phyloP scores from a whole-genome alignment of 2,329 filamentous ascomycete species.

The Penicillium paneum region DNA sequence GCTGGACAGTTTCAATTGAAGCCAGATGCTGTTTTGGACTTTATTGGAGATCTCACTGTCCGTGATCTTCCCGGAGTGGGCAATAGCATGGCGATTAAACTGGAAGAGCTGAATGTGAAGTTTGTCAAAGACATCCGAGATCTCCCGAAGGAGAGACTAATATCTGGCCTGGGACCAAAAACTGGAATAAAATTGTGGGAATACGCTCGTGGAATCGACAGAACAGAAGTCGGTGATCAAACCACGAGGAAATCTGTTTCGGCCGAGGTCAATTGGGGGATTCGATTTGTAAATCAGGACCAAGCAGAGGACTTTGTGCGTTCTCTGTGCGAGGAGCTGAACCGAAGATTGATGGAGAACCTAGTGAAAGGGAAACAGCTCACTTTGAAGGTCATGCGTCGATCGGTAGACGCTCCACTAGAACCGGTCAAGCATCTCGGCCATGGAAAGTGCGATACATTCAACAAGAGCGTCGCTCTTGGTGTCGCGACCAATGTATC shows the following conservation, averaged over 20 bases:
- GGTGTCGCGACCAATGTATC: conserved; percentile 79
- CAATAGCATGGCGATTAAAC: conserved; percentile 78
- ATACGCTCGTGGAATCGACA: conserved; percentile 85
- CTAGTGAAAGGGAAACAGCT: conserved; percentile 82
- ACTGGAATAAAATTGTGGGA: conserved; percentile 89
- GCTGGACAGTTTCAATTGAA: conserved; percentile 88
- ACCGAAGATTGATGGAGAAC: conserved; percentile 75
- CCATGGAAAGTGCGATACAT: conserved; percentile 90
- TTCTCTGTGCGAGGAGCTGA: conserved; percentile 80
- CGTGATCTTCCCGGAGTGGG: conserved; percentile 89
- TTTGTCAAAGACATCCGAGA: conserved; percentile 79
- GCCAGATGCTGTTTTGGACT: conserved; percentile 71
- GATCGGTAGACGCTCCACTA: conserved; percentile 78
- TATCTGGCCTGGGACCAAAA: conserved; percentile 76
- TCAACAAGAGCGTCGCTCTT: conserved; percentile 81
- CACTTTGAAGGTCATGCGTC: conserved; percentile 91
- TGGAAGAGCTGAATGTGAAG: conserved; percentile 81
- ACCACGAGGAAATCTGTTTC: conserved; percentile 89
- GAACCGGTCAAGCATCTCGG: conserved; percentile 92
- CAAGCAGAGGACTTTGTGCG: conserved; percentile 90
- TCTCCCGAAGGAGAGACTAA: conserved; percentile 70
- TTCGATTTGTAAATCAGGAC: conserved; percentile 85
- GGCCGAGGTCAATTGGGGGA: conserved; percentile 97
- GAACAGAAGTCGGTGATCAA: conserved; percentile 79
- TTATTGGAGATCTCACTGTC: conserved; percentile 74